Percentiles rank a stretch among this genome's conserved stretches.
Evolutionary conservation across 352 stramenopile genomes (phyloP).

Genomic region (Globisporangium nunn): DNA sequence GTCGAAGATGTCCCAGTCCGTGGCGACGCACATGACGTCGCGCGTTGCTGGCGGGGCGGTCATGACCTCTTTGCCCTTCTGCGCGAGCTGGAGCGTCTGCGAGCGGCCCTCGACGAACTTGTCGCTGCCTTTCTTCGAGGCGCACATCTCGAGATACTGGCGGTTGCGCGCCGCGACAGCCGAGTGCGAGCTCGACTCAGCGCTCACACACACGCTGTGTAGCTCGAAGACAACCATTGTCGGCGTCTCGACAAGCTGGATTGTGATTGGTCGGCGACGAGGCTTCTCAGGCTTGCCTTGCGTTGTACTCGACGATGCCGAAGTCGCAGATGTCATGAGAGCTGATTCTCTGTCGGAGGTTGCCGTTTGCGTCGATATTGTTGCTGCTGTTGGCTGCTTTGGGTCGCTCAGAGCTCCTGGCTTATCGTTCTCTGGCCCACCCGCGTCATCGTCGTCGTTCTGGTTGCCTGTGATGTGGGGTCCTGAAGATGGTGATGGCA

Average conservation of each 20-base stretch:
- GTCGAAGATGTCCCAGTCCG: constrained; percentile 87
- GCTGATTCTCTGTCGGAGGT: neutral
- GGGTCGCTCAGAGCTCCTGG: neutral
- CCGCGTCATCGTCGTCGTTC: constrained; percentile 14
- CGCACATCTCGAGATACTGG: constrained; percentile 54
- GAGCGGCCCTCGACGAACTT: constrained; percentile 58
- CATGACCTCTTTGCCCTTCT: constrained; percentile 83
- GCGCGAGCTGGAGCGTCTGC: constrained; percentile 66
- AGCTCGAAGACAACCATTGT: constrained; percentile 61
- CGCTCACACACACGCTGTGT: constrained; percentile 57
- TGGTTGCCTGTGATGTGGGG: neutral
- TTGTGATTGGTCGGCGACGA: constrained; percentile 30
- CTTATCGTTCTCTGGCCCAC: constrained; percentile 4
- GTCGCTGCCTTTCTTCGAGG: constrained; percentile 72
- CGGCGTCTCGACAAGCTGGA: constrained; percentile 48
- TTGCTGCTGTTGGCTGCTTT: neutral
- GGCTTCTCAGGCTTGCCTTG: neutral
- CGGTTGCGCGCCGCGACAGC: constrained; percentile 48
- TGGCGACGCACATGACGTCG: constrained; percentile 63
- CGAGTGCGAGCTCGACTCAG: constrained; percentile 41
- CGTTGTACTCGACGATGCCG: neutral
- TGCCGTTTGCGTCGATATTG: neutral
- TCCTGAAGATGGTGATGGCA: neutral
- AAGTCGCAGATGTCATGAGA: neutral
- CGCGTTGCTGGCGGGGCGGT: constrained; percentile 66